Evolutionary conservation across 2,329 filamentous ascomycete genomes (phyloP).

Genomic region (Teratosphaeria viscida): DNA sequence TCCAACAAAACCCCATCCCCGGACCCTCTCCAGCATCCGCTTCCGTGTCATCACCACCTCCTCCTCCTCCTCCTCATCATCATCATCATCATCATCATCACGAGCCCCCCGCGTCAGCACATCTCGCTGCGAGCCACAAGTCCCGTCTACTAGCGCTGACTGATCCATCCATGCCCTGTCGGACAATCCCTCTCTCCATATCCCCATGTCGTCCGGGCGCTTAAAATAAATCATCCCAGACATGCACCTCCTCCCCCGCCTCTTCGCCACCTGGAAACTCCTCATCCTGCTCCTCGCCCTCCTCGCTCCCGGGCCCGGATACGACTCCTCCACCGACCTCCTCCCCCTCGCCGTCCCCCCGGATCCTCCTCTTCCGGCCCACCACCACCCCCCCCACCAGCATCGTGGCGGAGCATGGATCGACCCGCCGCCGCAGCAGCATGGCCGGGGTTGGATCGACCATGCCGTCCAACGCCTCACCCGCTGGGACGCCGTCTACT

Average conservation of each 20-base stretch:
- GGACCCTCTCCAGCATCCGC: background rate
- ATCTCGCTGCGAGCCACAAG: background rate
- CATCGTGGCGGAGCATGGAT: no score
- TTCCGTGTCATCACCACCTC: background rate
- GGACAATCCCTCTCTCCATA: no score
- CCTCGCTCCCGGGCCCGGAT: conserved; percentile 50
- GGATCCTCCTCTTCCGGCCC: no score
- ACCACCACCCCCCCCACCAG: no score
- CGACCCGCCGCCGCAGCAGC: no score
- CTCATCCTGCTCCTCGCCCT: conserved; percentile 53
- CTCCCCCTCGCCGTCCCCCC: no score
- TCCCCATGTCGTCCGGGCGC: no score
- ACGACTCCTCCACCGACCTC: conserved; percentile 62
- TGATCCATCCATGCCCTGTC: no score
- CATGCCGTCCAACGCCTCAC: conserved; percentile 48
- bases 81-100: no score
- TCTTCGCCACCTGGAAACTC: conserved; percentile 56
- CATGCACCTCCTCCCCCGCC: conserved; percentile 11
- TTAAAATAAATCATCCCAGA: background rate
- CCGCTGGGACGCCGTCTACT: conserved; percentile 77
- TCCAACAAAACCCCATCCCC: no score
- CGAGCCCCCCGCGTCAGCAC: background rate
- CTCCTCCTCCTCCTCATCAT: no score
- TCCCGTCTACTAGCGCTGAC: background rate
- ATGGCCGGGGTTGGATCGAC: conserved; percentile 4